Conservation (phyloP, 495 filamentous ascomycete species). For the Aspergillus cavernicola region DNA sequence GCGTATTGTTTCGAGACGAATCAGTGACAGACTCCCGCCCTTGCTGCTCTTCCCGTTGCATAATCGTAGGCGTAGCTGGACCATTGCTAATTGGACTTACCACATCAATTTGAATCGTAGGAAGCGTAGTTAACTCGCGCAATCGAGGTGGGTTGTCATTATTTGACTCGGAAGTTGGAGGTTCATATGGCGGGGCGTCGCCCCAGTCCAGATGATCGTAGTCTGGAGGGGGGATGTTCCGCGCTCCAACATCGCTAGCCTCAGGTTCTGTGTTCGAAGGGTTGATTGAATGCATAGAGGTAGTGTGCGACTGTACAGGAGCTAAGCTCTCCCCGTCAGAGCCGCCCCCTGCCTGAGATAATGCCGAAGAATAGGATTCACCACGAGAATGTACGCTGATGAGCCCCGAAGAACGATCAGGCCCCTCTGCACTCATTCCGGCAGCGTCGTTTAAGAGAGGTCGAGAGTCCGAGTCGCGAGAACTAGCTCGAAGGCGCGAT, state of each 20-base stretch:
- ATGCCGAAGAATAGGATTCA: constrained; percentile 36
- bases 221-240: constrained; percentile 39
- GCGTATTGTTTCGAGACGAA: neutral
- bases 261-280: constrained; percentile 22
- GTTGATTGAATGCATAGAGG: constrained; percentile 23
- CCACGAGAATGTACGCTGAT: constrained; percentile 29
- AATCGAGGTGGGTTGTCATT: constrained; percentile 15
- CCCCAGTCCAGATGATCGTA: constrained; percentile 49
- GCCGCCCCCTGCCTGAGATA: constrained; percentile 20
- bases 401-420: constrained; percentile 23
- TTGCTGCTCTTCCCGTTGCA: constrained; percentile 6
- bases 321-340: constrained; percentile 31
- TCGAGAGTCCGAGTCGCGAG: constrained; percentile 68
- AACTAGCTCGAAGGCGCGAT: constrained; percentile 76
- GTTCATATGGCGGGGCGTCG: constrained; percentile 44
- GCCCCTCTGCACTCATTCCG: constrained; percentile 41
- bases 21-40: neutral
- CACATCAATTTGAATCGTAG: constrained; percentile 41
- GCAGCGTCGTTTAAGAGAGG: constrained; percentile 72
- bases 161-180: constrained; percentile 23
- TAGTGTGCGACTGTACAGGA: constrained; percentile 21
- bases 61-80: constrained; percentile 27
- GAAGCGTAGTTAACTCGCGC: constrained; percentile 26
- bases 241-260: constrained; percentile 35
- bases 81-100: constrained; percentile 32